These are phyloP conservation scores for Fraxinus excelsior DNA, from an alignment of 257 asterid species.

Conservation along the genomic window DNA sequence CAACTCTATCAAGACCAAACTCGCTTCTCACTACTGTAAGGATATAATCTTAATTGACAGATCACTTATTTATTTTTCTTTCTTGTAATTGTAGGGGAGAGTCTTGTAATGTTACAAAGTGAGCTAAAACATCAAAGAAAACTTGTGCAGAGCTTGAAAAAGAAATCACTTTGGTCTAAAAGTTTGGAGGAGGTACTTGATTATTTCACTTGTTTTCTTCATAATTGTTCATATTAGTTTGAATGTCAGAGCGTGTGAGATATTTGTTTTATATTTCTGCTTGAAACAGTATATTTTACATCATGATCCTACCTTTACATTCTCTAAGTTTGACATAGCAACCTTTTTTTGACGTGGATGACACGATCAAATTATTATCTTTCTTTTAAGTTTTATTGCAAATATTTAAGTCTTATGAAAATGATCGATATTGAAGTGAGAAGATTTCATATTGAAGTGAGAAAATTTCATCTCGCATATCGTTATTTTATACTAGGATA, in stretches of 20 bases:
- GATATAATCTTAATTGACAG: slow-evolving; percentile 15
- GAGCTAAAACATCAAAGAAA: slow-evolving; percentile 95
- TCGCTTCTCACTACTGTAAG: not conserved
- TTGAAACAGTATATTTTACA: not conserved
- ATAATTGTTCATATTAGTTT: not conserved
- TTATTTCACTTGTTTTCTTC: slow-evolving; percentile 14
- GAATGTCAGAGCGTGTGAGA: not conserved
- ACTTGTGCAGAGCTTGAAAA: slow-evolving; percentile 79
- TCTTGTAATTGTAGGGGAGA: slow-evolving; percentile 63
- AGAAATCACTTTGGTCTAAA: slow-evolving; percentile 98
- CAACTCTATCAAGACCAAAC: not conserved
- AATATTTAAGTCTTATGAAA: not conserved
- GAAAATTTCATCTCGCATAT: not conserved
- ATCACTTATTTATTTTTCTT: not conserved
- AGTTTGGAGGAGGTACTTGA: slow-evolving; percentile 84
- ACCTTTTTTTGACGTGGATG: not conserved
- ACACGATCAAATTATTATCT: not conserved
- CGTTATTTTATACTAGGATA: not conserved
- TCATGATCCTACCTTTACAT: slow-evolving; percentile 8
- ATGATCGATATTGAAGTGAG: not conserved
- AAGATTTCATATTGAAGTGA: not conserved
- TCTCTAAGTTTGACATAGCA: not conserved
- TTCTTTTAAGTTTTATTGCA: not conserved
- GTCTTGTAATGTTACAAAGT: slow-evolving; percentile 70
- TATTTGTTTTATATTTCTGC: not conserved